A percentile compares a stretch with the other conserved stretches of the same genome.
These are phyloP conservation scores for Euphorbia corollata DNA, from an alignment of 441 rosid genomes.

Conservation along the genomic window DNA sequence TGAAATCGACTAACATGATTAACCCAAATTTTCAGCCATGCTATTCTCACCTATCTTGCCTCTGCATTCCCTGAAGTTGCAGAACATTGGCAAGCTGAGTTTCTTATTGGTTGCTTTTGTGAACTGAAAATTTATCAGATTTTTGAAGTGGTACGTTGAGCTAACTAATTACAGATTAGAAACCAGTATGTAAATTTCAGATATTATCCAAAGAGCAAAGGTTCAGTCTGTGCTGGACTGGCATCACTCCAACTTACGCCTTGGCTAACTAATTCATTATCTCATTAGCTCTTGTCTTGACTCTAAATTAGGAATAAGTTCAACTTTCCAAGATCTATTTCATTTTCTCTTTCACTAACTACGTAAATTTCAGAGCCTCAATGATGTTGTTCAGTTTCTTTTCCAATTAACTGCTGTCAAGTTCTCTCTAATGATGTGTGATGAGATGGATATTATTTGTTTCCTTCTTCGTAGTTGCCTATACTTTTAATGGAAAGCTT, in stretches of 20 bases:
- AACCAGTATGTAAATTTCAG: neutral
- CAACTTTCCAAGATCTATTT: neutral
- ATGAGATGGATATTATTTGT: neutral
- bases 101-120: neutral
- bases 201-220: conserved; percentile 68
- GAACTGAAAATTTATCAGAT: neutral
- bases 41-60: conserved; percentile 67
- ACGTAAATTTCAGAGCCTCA: neutral
- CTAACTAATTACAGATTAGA: neutral
- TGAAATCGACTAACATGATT: neutral
- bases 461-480: conserved; percentile 32
- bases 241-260: conserved; percentile 82
- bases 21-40: conserved; percentile 47
- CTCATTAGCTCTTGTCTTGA: neutral
- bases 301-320: neutral
- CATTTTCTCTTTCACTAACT: neutral
- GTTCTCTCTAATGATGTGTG: neutral
- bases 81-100: conserved; percentile 65
- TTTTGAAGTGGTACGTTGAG: neutral
- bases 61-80: conserved; percentile 71
- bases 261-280: conserved; percentile 29
- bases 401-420: neutral
- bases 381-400: neutral
- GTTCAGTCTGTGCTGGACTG: conserved; percentile 81
- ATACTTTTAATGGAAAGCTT: conserved; percentile 30